Percentiles rank a stretch among this genome's conserved stretches.
These are phyloP conservation scores for Lactifluus rugatus DNA, from an alignment of 768 basidiomycete genomes.

Conservation along the genomic window DNA sequence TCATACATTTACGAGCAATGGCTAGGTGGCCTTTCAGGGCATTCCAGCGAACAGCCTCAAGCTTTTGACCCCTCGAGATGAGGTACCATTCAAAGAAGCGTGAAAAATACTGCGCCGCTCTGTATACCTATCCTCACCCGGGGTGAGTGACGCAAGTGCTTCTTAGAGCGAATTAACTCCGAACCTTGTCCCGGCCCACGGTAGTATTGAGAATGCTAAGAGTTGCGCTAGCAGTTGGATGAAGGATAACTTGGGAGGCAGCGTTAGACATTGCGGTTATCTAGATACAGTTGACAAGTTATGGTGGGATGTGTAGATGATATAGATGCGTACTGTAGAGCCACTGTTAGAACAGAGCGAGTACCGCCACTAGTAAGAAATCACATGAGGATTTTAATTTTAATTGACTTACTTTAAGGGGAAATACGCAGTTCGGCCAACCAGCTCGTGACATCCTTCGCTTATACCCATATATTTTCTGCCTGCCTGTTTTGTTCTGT, in stretches of 20 bases:
- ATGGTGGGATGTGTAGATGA: not conserved
- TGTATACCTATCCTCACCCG: conserved; percentile 52
- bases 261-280: conserved; percentile 33
- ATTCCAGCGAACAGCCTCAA: conserved; percentile 65
- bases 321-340: not conserved
- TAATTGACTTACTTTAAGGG: not conserved
- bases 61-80: conserved; percentile 55
- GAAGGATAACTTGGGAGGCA: conserved; percentile 73
- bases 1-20: conserved; percentile 70
- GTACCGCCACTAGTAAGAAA: too few relatives aligned
- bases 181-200: conserved; percentile 83
- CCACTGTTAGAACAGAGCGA: not conserved
- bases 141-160: not conserved
- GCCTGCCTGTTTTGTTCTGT: not conserved
- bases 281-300: too few relatives aligned
- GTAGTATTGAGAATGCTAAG: conserved; percentile 76
- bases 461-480: not conserved
- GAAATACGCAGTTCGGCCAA: not conserved
- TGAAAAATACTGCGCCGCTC: conserved; percentile 83
- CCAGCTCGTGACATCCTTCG: not conserved
- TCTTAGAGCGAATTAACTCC: conserved; percentile 10
- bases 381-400: conserved; percentile 5
- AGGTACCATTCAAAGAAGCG: conserved; percentile 84
- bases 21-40: conserved; percentile 82
- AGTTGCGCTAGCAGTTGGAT: conserved; percentile 67